Evolutionary conservation across 352 stramenopile genomes (phyloP).

Genomic region (Globisporangium abappressorium): DNA sequence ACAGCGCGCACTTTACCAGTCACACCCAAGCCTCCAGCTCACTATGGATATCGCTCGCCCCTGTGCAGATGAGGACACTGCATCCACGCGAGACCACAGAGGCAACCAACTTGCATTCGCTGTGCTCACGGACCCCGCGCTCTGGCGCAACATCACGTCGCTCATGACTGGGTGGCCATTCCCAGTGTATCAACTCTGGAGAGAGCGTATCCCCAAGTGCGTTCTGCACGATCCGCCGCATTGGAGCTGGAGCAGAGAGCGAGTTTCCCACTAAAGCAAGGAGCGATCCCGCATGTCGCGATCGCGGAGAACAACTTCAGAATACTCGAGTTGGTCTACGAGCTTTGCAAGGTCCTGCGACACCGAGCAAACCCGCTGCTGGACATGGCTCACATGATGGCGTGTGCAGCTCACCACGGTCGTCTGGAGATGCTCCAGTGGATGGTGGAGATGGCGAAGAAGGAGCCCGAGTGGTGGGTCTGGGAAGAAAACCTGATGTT

Average conservation of each 20-base stretch:
- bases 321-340: not conserved
- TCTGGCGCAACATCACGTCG: too few species aligned
- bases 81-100: too few species aligned
- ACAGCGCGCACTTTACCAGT: too few species aligned
- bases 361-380: not conserved
- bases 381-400: not conserved
- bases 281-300: too few species aligned
- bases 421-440: not conserved
- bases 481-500: not conserved
- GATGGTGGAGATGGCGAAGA: not conserved
- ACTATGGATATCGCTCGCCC: too few species aligned
- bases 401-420: not conserved
- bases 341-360: not conserved
- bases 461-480: not conserved
- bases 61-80: too few species aligned
- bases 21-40: too few species aligned
- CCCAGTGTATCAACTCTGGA: not conserved
- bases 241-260: not conserved
- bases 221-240: too few species aligned
- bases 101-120: not conserved
- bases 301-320: too few species aligned
- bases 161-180: not conserved
- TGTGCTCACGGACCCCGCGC: not conserved
- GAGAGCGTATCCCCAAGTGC: not conserved
- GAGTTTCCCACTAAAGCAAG: too few species aligned